phyloP scores from a whole-genome alignment of 148 eudicot species.

The Cornus suecica region DNA sequence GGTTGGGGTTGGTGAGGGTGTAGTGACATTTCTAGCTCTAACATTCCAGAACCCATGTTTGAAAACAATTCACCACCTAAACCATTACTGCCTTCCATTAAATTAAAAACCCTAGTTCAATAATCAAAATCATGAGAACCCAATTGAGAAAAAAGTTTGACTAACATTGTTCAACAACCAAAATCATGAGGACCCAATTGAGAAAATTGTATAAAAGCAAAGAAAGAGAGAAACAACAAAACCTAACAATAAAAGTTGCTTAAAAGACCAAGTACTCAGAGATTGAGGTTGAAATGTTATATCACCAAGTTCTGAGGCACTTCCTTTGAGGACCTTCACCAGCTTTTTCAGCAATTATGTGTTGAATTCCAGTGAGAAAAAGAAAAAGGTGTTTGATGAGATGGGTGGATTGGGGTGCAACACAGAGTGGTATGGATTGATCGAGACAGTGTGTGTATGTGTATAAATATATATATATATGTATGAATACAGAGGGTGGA shows the following conservation, averaged over 20 bases:
- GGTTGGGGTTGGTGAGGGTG: conserved; percentile 24
- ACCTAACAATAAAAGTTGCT: neutral
- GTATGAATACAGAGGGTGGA: conserved; percentile 26
- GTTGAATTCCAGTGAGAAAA: neutral
- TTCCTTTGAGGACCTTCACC: neutral
- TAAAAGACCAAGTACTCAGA: neutral
- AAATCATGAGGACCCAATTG: neutral
- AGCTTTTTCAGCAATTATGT: conserved; percentile 4
- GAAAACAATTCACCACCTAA: conserved; percentile 47
- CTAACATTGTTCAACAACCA: neutral
- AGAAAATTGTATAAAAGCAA: neutral
- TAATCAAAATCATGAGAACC: neutral
- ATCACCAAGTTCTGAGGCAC: neutral
- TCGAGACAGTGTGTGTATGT: neutral
- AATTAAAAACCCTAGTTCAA: neutral
- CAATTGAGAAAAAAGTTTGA: neutral
- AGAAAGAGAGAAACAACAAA: neutral
- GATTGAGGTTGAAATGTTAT: neutral
- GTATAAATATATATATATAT: too few relatives aligned
- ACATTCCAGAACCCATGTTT: conserved; percentile 38
- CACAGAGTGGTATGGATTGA: neutral
- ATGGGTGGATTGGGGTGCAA: neutral
- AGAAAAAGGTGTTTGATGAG: neutral
- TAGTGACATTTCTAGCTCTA: conserved; percentile 61
- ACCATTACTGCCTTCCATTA: conserved; percentile 46